Percentiles rank a stretch among this genome's conserved stretches.
These are phyloP conservation scores for Kodamaea neixiangensis DNA, from an alignment of 805 yeast species.

Conservation along the genomic window DNA sequence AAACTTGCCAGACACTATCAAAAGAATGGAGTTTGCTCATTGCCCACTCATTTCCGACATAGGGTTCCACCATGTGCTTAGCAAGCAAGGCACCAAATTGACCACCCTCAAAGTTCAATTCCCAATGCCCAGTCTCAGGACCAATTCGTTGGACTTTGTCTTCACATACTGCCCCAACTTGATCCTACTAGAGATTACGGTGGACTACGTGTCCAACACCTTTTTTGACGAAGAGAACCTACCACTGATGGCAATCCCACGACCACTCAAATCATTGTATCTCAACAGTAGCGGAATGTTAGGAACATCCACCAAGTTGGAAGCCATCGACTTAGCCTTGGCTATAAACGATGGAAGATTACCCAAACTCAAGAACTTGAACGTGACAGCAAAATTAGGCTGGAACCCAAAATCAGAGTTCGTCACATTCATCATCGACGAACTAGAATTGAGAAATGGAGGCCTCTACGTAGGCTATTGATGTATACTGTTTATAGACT, in stretches of 20 bases:
- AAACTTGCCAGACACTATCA: slow-evolving; percentile 71
- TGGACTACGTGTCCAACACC: slow-evolving; percentile 67
- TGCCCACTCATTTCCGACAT: slow-evolving; percentile 76
- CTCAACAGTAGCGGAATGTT: slow-evolving; percentile 84
- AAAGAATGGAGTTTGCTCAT: slow-evolving; percentile 75
- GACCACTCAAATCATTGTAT: slow-evolving; percentile 62
- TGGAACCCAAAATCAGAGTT: slow-evolving; percentile 65
- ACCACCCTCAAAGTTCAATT: slow-evolving; percentile 67
- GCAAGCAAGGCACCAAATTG: slow-evolving; percentile 66
- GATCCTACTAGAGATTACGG: slow-evolving; percentile 61
- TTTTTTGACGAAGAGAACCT: slow-evolving; percentile 39
- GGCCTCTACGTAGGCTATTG: slow-evolving; percentile 59
- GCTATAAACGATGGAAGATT: slow-evolving; percentile 79
- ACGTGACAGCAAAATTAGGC: slow-evolving; percentile 76
- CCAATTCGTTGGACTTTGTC: slow-evolving; percentile 69
- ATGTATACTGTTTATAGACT: neutral
- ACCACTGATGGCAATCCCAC: slow-evolving; percentile 21
- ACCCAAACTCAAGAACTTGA: slow-evolving; percentile 62
- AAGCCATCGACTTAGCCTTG: slow-evolving; percentile 85
- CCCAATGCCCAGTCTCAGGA: slow-evolving; percentile 82
- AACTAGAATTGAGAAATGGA: slow-evolving; percentile 74
- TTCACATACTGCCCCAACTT: slow-evolving; percentile 79
- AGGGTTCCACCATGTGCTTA: slow-evolving; percentile 62
- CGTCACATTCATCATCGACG: slow-evolving; percentile 55
- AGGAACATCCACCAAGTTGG: slow-evolving; percentile 80